These are phyloP conservation scores for Chrysosporium queenslandicum DNA, from an alignment of 2,329 filamentous ascomycete genomes.

Conservation along the genomic window DNA sequence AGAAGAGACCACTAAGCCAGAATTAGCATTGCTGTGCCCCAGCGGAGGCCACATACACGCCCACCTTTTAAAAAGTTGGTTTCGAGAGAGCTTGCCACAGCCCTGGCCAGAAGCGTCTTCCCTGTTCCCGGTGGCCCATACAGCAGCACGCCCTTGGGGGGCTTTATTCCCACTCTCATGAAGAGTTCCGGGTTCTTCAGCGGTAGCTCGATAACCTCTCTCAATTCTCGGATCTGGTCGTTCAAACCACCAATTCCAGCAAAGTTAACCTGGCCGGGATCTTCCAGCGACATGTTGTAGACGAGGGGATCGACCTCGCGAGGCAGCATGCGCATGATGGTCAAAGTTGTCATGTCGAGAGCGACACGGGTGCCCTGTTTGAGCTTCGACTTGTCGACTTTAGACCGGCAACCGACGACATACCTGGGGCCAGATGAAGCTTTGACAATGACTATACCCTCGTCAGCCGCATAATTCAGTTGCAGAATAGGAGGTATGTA, in stretches of 20 bases:
- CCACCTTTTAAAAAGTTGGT: slow-evolving; percentile 96
- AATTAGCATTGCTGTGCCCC: not conserved
- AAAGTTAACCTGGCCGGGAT: slow-evolving; percentile 95
- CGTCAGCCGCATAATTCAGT: not conserved
- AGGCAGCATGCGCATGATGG: slow-evolving; percentile 99
- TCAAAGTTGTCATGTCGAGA: slow-evolving; percentile 97
- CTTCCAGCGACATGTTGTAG: slow-evolving; percentile 99
- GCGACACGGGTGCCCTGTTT: slow-evolving; percentile 98
- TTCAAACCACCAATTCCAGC: slow-evolving; percentile 95
- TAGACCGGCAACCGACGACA: slow-evolving; percentile 94
- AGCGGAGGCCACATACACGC: slow-evolving; percentile 17
- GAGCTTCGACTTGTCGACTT: slow-evolving; percentile 92
- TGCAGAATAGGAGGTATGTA: slow-evolving; percentile 8
- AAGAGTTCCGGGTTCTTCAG: slow-evolving; percentile 98
- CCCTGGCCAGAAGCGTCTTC: slow-evolving; percentile 88
- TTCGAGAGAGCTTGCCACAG: slow-evolving; percentile 90
- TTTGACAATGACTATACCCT: slow-evolving; percentile 77
- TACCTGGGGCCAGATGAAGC: slow-evolving; percentile 95
- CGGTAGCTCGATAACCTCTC: slow-evolving; percentile 95
- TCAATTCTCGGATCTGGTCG: slow-evolving; percentile 92
- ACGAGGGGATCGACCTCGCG: slow-evolving; percentile 96
- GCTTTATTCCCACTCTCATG: slow-evolving; percentile 93
- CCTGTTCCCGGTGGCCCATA: slow-evolving; percentile 96
- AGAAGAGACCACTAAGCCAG: slow-evolving; percentile 74
- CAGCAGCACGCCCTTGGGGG: slow-evolving; percentile 89